These are phyloP conservation scores for Serendipita sp. DNA, from an alignment of 768 basidiomycete genomes.

Conservation along the genomic window DNA sequence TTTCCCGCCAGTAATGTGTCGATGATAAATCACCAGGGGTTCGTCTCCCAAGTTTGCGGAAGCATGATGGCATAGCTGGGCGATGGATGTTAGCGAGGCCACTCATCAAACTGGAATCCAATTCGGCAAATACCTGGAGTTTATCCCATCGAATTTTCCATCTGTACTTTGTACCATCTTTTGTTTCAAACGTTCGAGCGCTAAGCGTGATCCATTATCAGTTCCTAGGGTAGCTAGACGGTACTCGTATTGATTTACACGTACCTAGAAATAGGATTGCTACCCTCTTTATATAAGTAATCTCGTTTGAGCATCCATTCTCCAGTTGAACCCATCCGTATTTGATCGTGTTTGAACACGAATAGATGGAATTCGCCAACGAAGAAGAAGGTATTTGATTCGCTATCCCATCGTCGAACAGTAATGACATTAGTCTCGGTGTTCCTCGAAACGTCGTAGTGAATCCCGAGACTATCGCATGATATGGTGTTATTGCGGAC, in stretches of 20 bases:
- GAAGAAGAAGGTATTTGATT: not conserved
- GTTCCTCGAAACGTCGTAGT: not conserved
- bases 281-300: not conserved
- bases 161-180: not conserved
- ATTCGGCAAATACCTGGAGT: not conserved
- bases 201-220: not conserved
- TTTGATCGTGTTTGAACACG: not conserved
- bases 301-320: not conserved
- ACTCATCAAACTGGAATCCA: not conserved
- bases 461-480: slow-evolving; percentile 1
- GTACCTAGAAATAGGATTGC: not conserved
- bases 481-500: not conserved
- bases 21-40: not conserved
- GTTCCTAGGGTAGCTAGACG: not conserved
- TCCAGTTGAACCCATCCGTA: not conserved
- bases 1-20: not conserved
- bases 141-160: not conserved
- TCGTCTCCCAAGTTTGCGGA: not conserved
- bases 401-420: not conserved
- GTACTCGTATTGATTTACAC: no score
- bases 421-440: not conserved
- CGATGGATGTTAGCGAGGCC: no score
- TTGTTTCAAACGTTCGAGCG: not conserved
- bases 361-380: not conserved
- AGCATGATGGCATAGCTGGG: not conserved